Evolutionary conservation across 306 rosid genomes (phyloP).

Genomic region (Vachellia pachyceras): DNA sequence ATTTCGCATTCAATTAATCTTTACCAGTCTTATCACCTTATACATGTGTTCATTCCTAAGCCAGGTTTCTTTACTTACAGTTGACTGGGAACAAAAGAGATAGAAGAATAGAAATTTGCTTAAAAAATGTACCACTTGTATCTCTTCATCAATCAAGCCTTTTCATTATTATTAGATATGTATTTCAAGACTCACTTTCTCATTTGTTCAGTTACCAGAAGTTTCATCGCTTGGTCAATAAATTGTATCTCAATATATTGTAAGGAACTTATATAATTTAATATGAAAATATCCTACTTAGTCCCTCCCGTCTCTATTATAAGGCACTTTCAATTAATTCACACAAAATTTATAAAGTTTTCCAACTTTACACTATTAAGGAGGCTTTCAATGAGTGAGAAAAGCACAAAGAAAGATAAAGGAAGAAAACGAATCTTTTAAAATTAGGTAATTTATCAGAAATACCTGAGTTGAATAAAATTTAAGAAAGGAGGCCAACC

Average conservation of each 20-base stretch:
- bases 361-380: too few relatives aligned
- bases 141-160: background rate
- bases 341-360: too few relatives aligned
- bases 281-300: too few relatives aligned
- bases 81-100: slow-evolving; percentile 3
- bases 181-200: background rate
- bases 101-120: slow-evolving; percentile 20
- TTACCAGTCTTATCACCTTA: background rate
- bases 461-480: background rate
- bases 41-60: background rate
- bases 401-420: too few relatives aligned
- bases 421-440: background rate
- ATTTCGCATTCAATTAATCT: slow-evolving; percentile 23
- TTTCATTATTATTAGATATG: background rate
- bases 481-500: slow-evolving; percentile 42
- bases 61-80: background rate
- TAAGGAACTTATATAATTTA: too few relatives aligned
- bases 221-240: background rate
- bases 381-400: too few relatives aligned
- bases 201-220: background rate
- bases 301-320: too few relatives aligned
- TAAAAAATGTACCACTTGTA: background rate
- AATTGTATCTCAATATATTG: background rate
- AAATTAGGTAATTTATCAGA: background rate
- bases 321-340: too few relatives aligned